Evolutionary conservation across 2,329 filamentous ascomycete genomes (phyloP), one percentile per base, ranked within the genome.

Genomic region (Stagonosporopsis chrysanthemi): DNA sequence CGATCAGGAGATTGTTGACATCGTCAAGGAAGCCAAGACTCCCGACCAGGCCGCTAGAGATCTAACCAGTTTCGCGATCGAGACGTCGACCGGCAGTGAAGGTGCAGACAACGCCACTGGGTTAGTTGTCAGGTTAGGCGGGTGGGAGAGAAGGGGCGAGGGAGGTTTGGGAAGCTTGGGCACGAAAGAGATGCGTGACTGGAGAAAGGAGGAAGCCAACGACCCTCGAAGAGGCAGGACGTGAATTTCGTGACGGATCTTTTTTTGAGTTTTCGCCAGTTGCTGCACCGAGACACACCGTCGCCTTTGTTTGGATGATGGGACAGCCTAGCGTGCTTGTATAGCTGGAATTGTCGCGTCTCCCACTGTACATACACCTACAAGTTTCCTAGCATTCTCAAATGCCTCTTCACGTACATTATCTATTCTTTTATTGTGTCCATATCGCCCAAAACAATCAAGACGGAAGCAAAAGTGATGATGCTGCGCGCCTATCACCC

Each of bases 1-100:
- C 52, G 95, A 99, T 72, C 94, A 98, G 78, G 95, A 99, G 78
- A 92, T 98, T 60, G 93, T 97, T 28, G 95, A 99, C 73, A 88
- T 98, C 29, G 84, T 98, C 69, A 98, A 98, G 77, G 95, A 99
- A 77, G 91, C 92, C 5, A 88, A 84, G 71, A 98, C 94, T 0
- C 95, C 95, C 0, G 94, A 97, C 66, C 87, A 96, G 73, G 95
- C 88, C 3, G 88, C 92, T 1, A 84, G 83, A 56, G 87, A 89
- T 60, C 86, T 99, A 7, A 91, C 97, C 26, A 86, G 86, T 53
- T 97, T 95, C 76, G 92, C 94, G 0, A 95, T 91, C 0, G 95
- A 98, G 78, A 90, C 97, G 4, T 81, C 82, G 81, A 69, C 73
- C 3, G 82, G 86, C 43, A 67, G 61, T 40, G 67, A 68, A 17